These are phyloP conservation scores for Clitopilus passeckerianus DNA, from an alignment of 768 basidiomycete genomes.

Conservation along the genomic window DNA sequence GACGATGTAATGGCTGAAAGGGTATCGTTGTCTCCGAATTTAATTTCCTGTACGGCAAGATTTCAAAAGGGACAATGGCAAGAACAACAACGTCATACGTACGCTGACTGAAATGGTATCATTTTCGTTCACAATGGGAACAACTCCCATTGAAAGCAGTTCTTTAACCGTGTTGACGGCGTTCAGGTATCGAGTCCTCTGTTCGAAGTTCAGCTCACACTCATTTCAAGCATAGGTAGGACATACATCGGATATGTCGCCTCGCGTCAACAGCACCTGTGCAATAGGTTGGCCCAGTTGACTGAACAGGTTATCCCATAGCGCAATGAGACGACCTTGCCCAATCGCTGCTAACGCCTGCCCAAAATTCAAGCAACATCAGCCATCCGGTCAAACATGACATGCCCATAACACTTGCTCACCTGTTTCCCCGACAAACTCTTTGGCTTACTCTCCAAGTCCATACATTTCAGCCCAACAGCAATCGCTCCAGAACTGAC, in stretches of 20 bases:
- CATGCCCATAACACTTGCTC: slow-evolving; percentile 15
- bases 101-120: slow-evolving; percentile 98
- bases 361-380: neutral
- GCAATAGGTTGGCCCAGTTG: slow-evolving; percentile 94
- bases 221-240: slow-evolving; percentile 8
- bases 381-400: neutral
- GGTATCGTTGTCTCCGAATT: slow-evolving; percentile 99
- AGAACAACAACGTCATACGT: slow-evolving; percentile 19
- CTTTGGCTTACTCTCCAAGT: slow-evolving; percentile 73
- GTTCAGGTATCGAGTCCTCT: slow-evolving; percentile 95
- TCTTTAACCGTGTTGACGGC: slow-evolving; percentile 95
- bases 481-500: slow-evolving; percentile 98
- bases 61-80: neutral
- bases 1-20: slow-evolving; percentile 95
- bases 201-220: slow-evolving; percentile 15
- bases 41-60: slow-evolving; percentile 78
- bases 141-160: slow-evolving; percentile 86
- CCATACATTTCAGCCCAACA: slow-evolving; percentile 91
- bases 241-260: slow-evolving; percentile 92
- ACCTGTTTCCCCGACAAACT: slow-evolving; percentile 90
- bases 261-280: slow-evolving; percentile 89
- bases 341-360: slow-evolving; percentile 96
- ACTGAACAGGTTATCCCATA: slow-evolving; percentile 96
- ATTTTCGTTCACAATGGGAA: slow-evolving; percentile 99
- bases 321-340: slow-evolving; percentile 90